Base-by-base conservation (phyloP, 139 green algal genomes). In the Coccomyxa sp. region DNA sequence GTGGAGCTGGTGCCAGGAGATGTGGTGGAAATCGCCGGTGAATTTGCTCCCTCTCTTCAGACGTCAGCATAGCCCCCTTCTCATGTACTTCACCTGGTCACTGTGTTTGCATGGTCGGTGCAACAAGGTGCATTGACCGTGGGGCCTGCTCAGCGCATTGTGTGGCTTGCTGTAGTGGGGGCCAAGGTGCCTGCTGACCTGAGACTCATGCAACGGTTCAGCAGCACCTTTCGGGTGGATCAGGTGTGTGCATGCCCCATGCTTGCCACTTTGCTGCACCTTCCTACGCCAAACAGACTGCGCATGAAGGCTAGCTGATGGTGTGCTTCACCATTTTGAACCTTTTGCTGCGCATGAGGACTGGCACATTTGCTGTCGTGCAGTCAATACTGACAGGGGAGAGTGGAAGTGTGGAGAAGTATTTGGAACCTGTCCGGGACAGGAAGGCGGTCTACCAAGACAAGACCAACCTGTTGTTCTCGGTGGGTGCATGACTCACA, bases 381-480 rank as follows among this genome's bases (percentile, higher is more conserved):
- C 89, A 95, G 88, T 91, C 91, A 17, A 92, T 96, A 76, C 85
- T 98, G 82, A 98, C 95, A 23, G 95, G 95, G 16, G 95, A 98
- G 90, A 92, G 87, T 81, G 86, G 87, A 45, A 91, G 86, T 32
- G 91, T 95, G 77, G 88, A 90, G 32, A 97, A 97, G 89, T 79
- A 86, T 30, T 28, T 81, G 3, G 87, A 88, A 51, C 57, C 83
- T 0, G 85, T 93, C n/a, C 58, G 30, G 3, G 74, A 77, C 10
- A 78, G 76, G 16, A 91, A 91, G 71, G 91, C 91, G 0, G 93
- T 97, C 31, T 92, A 93, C 68, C 94, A 97, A 88, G 92, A 93
- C 84, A 98, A 98, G 88, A 92, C 91, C 76, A 93, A 91, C 89
- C 94, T 96, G 68, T 86, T 98, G 17, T 98, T 97, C 87, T 92